phyloP scores from a whole-genome alignment of 2,329 filamentous ascomycete genomes.

The Exophiala calicioides region DNA sequence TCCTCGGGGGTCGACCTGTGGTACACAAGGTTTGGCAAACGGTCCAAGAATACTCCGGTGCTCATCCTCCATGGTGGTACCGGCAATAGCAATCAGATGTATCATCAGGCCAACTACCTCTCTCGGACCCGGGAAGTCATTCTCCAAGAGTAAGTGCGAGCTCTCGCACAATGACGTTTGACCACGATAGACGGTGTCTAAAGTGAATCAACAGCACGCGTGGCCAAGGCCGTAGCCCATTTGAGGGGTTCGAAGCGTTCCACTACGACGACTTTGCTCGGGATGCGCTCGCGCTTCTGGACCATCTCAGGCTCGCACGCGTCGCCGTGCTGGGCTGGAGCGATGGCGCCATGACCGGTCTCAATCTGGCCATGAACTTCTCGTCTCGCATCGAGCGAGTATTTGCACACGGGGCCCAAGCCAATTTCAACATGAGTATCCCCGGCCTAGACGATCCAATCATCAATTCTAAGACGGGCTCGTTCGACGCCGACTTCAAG shows the following conservation, averaged over 20 bases:
- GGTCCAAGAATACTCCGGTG: constrained; percentile 10
- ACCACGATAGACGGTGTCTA: no score
- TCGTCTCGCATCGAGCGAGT: constrained; percentile 19
- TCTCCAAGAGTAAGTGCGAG: constrained; percentile 16
- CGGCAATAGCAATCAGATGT: constrained; percentile 20
- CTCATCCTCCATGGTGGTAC: constrained; percentile 15
- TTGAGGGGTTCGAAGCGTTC: constrained; percentile 8
- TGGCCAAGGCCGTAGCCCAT: constrained; percentile 19
- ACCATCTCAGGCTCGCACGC: constrained; percentile 12
- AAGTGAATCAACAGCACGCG: constrained; percentile 7
- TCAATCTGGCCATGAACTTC: constrained; percentile 21
- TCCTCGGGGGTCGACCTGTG: constrained; percentile 22
- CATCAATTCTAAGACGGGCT: constrained; percentile 19
- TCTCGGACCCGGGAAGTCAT: constrained; percentile 12
- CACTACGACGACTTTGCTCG: constrained; percentile 20
- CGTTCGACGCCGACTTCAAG: constrained; percentile 11
- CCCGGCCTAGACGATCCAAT: constrained; percentile 19
- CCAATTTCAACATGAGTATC: constrained; percentile 15
- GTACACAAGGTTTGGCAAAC: constrained; percentile 14
- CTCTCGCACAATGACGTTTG: no score
- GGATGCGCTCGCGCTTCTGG: constrained; percentile 16
- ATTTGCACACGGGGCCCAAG: constrained; percentile 20
- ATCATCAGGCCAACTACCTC: constrained; percentile 14
- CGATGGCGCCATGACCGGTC: constrained; percentile 23
- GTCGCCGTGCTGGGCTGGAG: constrained; percentile 20